Base-by-base conservation (phyloP, 2,329 filamentous ascomycete genomes). In the Didymella sp. region DNA sequence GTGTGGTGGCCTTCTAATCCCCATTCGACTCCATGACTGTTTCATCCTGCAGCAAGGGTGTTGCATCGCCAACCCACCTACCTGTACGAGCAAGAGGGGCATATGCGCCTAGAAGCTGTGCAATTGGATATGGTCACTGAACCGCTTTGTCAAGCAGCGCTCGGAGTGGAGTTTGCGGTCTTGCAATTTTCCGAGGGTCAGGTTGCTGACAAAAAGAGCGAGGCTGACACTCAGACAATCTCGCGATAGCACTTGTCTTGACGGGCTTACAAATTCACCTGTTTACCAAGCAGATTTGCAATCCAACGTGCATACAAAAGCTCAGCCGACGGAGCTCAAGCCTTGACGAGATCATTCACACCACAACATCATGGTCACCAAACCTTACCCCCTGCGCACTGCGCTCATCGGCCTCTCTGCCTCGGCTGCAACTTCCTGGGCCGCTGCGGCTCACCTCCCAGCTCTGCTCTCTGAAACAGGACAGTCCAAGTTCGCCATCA, bases 351-450 rank as follows among this genome's bases (percentile, higher is more conserved):
- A 27, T 3, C 5, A 7, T 12, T 27, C 6, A n/a, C 15, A 33
- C 15, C 2, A 21, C 15, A 12, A 42, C 19, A 51, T 6, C 13
- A 56, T 56, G 53, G 8, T 15, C 28, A 6, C 42, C 17, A 37
- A 51, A 28, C 7, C 11, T 11, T n/a, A 28, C 11, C 47, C 53
- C 17, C 9, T 51, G 24, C 53, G 47, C 15, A 51, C 47, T 24
- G 53, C 53, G 22, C 77, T 88, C 21, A 78, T 87, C 55, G 86
- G 85, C 42, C 82, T 88, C 49, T 87, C 84, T 1, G 75, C 81
- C 50, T 77, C 78, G 1, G 80, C 82, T 43, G 77, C 77, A 22
- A 80, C 78, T 4, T 79, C 80, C 0, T 89, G 85, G 85, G 85
- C 84, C 2, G 77, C 75, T 24, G 63, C 67, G 25, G 84, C 82